phyloP scores from a whole-genome alignment of 257 asterid species.

The Cinchona pubescens region DNA sequence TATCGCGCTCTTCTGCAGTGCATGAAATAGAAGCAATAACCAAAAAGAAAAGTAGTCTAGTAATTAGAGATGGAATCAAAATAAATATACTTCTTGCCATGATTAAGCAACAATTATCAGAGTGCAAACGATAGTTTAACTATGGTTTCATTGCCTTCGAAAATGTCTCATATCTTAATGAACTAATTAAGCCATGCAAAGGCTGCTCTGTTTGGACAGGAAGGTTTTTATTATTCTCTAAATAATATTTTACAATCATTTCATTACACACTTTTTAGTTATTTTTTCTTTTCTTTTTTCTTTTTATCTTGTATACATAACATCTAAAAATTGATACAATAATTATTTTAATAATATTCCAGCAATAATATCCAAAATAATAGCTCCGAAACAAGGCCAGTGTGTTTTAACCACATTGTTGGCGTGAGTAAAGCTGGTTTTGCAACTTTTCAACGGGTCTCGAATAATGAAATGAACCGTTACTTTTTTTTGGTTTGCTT shows the following conservation, averaged over 20 bases:
- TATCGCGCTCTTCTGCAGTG: slow-evolving; percentile 44
- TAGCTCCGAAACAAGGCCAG: no score
- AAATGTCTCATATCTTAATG: background rate
- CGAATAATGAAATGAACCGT: slow-evolving; percentile 23
- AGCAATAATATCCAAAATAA: no score
- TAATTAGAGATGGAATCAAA: background rate
- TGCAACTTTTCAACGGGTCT: slow-evolving; percentile 1
- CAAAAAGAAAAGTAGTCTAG: slow-evolving; percentile 20
- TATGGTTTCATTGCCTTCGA: slow-evolving; percentile 1
- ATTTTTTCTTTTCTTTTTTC: no score
- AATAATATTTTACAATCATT: no score
- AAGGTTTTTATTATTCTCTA: no score
- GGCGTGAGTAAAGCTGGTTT: slow-evolving; percentile 39
- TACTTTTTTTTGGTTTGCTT: background rate
- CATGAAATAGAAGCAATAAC: slow-evolving; percentile 27
- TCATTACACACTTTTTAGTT: no score
- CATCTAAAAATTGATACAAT: no score
- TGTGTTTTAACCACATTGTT: slow-evolving; percentile 23
- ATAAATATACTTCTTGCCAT: slow-evolving; percentile 16
- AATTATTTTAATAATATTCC: no score
- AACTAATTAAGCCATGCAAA: slow-evolving; percentile 18
- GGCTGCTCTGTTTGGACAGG: no score
- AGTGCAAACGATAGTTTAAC: background rate
- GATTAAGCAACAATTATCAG: background rate
- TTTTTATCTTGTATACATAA: no score